phyloP scores from a whole-genome alignment of 148 eudicot species.

The Nyssa sinensis region DNA sequence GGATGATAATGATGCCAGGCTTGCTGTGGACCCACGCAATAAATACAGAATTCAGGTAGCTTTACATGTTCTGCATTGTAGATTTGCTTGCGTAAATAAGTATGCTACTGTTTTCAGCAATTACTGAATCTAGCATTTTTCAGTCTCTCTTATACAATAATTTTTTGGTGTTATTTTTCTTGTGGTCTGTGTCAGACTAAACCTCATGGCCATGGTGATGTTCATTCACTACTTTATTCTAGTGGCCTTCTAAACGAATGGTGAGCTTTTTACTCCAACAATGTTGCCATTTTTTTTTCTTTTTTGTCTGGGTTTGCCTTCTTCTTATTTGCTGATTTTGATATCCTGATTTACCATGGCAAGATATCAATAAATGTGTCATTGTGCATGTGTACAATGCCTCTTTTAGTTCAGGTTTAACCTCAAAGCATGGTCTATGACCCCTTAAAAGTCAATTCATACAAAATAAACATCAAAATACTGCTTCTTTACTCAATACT shows the following conservation, averaged over 20 bases:
- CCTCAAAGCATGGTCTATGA: background rate
- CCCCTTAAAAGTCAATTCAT: background rate
- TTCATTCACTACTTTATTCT: constrained; percentile 87
- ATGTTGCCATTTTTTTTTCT: background rate
- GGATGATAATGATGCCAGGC: constrained; percentile 94
- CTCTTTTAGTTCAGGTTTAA: background rate
- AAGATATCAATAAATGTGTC: background rate
- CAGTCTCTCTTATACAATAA: background rate
- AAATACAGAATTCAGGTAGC: constrained; percentile 81
- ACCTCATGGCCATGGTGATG: constrained; percentile 99
- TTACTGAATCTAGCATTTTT: background rate
- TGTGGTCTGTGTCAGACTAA: constrained; percentile 55
- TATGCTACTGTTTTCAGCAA: background rate
- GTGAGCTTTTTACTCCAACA: constrained; percentile 33
- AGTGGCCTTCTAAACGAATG: constrained; percentile 70
- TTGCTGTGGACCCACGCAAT: constrained; percentile 76
- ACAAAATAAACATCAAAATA: too few species aligned
- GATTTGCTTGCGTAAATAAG: background rate
- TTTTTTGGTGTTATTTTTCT: constrained; percentile 7
- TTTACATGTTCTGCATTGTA: background rate
- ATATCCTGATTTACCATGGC: background rate
- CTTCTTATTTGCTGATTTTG: constrained; percentile 9
- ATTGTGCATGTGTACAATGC: background rate
- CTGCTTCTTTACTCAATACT: background rate
- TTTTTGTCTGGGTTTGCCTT: constrained; percentile 1